Evolutionary conservation across 2,329 filamentous ascomycete species (phyloP).

Genomic region (Didymella pinodella): DNA sequence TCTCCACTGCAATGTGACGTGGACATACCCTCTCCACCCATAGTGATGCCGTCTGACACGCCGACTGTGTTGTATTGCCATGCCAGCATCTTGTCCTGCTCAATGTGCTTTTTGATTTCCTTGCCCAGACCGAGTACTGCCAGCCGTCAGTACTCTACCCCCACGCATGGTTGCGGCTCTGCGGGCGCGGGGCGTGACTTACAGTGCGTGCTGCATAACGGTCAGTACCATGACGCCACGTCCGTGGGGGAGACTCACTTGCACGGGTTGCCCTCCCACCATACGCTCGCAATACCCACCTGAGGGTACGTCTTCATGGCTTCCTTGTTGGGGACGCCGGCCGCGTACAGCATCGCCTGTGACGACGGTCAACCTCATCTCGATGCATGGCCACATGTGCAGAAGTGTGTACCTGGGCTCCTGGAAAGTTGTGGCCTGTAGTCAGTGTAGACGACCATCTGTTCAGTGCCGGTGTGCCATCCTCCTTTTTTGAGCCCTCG

Average conservation of each 20-base stretch:
- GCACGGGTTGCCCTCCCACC: conserved; percentile 98
- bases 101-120: conserved; percentile 81
- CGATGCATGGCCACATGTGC: neutral
- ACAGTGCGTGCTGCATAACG: conserved; percentile 58
- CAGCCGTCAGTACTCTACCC: conserved; percentile 24
- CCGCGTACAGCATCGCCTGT: conserved; percentile 93
- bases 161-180: conserved; percentile 26
- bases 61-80: conserved; percentile 96
- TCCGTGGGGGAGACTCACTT: conserved; percentile 67
- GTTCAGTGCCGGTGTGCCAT: conserved; percentile 76
- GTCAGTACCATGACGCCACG: conserved; percentile 34
- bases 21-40: conserved; percentile 81
- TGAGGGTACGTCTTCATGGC: conserved; percentile 92
- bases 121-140: conserved; percentile 84
- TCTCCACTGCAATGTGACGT: too few relatives aligned
- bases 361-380: neutral
- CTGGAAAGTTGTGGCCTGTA: conserved; percentile 86
- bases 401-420: conserved; percentile 72
- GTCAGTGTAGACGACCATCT: conserved; percentile 86
- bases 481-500: conserved; percentile 57
- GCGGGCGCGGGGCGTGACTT: conserved; percentile 29
- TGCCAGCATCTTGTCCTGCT: conserved; percentile 84
- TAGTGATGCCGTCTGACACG: conserved; percentile 90
- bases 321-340: conserved; percentile 81
- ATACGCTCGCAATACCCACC: conserved; percentile 88